These are phyloP conservation scores for Sonneratia caseolaris DNA, from an alignment of 345 rosid genomes.

Conservation along the genomic window DNA sequence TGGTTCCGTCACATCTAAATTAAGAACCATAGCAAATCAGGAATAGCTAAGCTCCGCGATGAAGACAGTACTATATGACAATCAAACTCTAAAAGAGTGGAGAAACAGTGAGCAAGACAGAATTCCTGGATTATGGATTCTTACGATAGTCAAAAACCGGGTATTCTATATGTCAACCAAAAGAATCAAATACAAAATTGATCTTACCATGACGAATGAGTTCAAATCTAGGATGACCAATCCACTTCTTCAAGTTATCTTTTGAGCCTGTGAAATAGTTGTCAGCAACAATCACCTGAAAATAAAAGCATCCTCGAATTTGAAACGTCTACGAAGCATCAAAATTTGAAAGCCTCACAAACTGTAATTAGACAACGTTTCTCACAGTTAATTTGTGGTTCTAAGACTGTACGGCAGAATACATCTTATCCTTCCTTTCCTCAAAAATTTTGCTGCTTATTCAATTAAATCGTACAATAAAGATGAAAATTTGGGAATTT, in stretches of 20 bases:
- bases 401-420: no score
- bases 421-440: no score
- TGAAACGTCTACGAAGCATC: neutral
- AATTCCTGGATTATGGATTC: neutral
- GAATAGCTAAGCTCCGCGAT: neutral
- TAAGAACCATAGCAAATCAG: neutral
- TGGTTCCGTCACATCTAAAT: constrained; percentile 82
- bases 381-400: no score
- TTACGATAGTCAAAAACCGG: neutral
- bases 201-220: constrained; percentile 80
- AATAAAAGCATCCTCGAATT: neutral
- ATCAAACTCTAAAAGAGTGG: neutral
- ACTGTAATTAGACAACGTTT: no score
- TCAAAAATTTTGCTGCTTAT: neutral
- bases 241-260: constrained; percentile 88
- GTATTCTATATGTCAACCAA: neutral
- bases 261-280: constrained; percentile 89
- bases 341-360: neutral
- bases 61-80: neutral
- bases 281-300: constrained; percentile 75
- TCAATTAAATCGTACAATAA: neutral
- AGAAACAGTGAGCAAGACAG: neutral
- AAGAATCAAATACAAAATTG: neutral
- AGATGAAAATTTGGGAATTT: neutral
- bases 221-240: constrained; percentile 95